Conservation (phyloP, 768 basidiomycete genomes). For the Xerocomus brunneocitrinus region DNA sequence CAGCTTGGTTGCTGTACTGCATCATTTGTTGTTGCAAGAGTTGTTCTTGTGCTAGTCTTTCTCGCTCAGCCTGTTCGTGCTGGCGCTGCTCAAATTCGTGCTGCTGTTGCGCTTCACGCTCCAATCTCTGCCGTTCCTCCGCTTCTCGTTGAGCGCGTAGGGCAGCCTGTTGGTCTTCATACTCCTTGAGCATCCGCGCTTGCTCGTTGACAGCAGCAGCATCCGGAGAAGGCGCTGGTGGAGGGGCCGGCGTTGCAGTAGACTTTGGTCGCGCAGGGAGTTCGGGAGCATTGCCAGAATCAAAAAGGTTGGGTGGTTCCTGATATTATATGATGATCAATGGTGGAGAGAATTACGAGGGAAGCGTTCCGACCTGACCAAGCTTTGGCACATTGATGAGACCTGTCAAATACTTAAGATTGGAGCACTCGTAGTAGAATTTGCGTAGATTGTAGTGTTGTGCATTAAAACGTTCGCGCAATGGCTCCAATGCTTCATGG, state of each 20-base stretch:
- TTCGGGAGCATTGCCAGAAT: constrained; percentile 79
- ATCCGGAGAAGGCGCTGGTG: constrained; percentile 70
- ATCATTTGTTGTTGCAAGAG: constrained; percentile 79
- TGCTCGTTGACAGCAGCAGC: constrained; percentile 80
- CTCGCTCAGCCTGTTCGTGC: constrained; percentile 79
- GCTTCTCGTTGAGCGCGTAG: constrained; percentile 76
- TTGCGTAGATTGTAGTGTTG: constrained; percentile 93
- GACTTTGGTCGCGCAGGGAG: constrained; percentile 78
- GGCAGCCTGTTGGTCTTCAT: constrained; percentile 91
- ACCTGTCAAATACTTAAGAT: constrained; percentile 95
- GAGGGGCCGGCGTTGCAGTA: constrained; percentile 50
- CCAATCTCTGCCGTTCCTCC: constrained; percentile 77
- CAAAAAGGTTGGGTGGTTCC: constrained; percentile 95
- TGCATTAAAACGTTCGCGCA: constrained; percentile 80
- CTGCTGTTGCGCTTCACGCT: constrained; percentile 74
- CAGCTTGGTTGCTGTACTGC: constrained; percentile 73
- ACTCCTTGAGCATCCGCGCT: constrained; percentile 90
- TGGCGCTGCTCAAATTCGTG: constrained; percentile 89
- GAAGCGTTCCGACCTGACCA: constrained; percentile 55
- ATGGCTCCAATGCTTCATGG: constrained; percentile 81
- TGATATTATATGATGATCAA: constrained; percentile 28
- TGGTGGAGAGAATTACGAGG: neutral
- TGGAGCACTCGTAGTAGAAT: constrained; percentile 99
- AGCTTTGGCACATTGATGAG: constrained; percentile 98
- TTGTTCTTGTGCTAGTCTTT: constrained; percentile 85